Conservation (phyloP, 192 early-diverging fungal species). For the Coemansia sp. region DNA sequence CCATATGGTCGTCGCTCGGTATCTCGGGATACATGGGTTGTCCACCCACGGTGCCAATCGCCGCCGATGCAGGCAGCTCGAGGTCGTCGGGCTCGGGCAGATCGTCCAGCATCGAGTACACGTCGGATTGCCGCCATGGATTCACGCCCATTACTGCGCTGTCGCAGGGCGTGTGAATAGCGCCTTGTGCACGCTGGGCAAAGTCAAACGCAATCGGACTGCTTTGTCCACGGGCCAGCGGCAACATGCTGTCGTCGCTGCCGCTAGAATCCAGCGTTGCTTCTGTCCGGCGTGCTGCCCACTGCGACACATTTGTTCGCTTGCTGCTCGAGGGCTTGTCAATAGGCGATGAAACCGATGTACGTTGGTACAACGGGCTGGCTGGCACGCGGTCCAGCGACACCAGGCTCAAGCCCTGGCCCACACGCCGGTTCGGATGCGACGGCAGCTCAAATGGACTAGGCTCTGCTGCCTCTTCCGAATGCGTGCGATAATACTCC, state of each 20-base stretch:
- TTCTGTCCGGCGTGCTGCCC: neutral
- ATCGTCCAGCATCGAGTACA: conserved; percentile 25
- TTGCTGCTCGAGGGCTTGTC: conserved; percentile 9
- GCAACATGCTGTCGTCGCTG: conserved; percentile 2
- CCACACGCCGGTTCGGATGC: neutral
- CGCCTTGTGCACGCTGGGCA: neutral
- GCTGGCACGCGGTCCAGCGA: conserved; percentile 13
- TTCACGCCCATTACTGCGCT: neutral
- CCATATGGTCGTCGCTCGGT: conserved; percentile 8
- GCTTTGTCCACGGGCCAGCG: neutral
- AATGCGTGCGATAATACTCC: conserved; percentile 44
- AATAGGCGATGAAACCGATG: conserved; percentile 38
- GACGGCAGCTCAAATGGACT: conserved; percentile 4
- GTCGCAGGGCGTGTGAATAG: neutral
- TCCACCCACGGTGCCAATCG: neutral
- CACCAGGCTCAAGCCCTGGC: conserved; percentile 11
- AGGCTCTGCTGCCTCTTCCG: conserved; percentile 2
- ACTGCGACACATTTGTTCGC: neutral
- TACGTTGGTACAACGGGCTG: conserved; percentile 32
- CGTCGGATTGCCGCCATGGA: conserved; percentile 8
- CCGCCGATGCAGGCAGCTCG: conserved; percentile 36
- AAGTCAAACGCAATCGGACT: conserved; percentile 3
- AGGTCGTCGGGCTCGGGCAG: conserved; percentile 41
- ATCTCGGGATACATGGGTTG: neutral
- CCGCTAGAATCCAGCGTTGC: neutral